phyloP scores from a whole-genome alignment of 805 yeast species.

The Saccharomycopsis sp. region DNA sequence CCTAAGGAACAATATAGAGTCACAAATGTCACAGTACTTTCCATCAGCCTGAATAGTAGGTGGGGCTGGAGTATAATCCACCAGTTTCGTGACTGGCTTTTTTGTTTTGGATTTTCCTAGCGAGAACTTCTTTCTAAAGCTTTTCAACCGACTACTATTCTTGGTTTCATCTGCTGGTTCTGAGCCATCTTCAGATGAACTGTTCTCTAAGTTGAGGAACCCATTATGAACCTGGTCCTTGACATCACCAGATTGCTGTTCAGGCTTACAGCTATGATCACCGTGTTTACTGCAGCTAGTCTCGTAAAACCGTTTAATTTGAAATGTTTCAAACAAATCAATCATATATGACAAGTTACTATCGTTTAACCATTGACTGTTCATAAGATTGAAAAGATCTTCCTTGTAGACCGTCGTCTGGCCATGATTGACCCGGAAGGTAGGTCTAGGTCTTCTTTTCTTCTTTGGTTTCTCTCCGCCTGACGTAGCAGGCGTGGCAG shows the following conservation, averaged over 20 bases:
- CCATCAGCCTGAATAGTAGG: background rate
- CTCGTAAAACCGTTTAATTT: conserved; percentile 22
- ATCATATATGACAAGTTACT: conserved; percentile 58
- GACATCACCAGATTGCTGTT: too few species aligned
- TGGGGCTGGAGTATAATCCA: background rate
- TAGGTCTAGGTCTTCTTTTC: conserved; percentile 21
- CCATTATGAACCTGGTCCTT: background rate
- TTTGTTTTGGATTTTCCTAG: background rate
- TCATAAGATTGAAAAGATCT: conserved; percentile 50
- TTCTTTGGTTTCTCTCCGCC: conserved; percentile 16
- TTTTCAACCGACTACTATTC: background rate
- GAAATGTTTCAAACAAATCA: conserved; percentile 43
- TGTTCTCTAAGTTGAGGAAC: background rate
- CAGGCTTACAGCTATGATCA: background rate
- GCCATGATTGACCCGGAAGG: conserved; percentile 41
- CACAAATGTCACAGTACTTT: background rate
- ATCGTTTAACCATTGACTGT: conserved; percentile 72
- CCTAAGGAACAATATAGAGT: conserved; percentile 36
- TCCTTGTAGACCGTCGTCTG: conserved; percentile 53
- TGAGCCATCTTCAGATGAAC: background rate
- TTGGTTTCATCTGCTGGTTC: background rate
- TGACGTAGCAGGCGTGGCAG: too few species aligned
- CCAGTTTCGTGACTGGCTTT: background rate
- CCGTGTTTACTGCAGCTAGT: background rate
- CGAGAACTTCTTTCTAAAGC: background rate